A percentile compares a stretch with the other conserved stretches of the same genome.
Conservation (phyloP, 2,329 filamentous ascomycete species). For the Arthrobotrys megalospora region DNA sequence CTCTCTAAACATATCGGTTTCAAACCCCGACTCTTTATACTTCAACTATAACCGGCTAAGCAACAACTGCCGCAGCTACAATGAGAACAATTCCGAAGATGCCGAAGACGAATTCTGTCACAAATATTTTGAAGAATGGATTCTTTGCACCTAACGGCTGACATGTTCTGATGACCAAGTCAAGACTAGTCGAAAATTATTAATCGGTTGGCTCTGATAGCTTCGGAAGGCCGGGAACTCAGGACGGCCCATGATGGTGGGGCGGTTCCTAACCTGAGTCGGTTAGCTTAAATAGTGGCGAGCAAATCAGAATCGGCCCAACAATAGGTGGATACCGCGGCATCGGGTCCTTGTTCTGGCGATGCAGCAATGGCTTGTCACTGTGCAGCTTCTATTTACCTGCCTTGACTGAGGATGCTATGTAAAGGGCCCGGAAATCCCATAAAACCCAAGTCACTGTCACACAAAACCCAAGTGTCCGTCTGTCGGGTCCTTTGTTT, state of each 20-base stretch:
- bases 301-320: slow-evolving; percentile 6
- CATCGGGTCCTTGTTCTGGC: background rate
- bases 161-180: slow-evolving; percentile 1
- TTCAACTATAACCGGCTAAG: no score
- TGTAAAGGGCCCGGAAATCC: slow-evolving; percentile 6
- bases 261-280: slow-evolving; percentile 1
- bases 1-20: no score
- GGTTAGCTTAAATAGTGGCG: slow-evolving; percentile 1
- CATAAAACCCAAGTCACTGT: slow-evolving; percentile 3
- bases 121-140: no score
- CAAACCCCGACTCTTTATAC: no score
- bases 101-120: no score
- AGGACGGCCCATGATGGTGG: slow-evolving; percentile 7
- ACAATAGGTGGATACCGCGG: slow-evolving; percentile 8
- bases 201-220: slow-evolving; percentile 17
- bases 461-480: slow-evolving; percentile 1
- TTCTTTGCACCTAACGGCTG: background rate
- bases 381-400: background rate
- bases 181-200: background rate
- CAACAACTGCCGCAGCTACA: no score
- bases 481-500: background rate
- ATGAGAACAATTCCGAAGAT: no score
- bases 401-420: background rate
- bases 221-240: slow-evolving; percentile 18
- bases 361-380: background rate